phyloP scores from a whole-genome alignment of 1,139 yeast genomes.

The Hansenula sp. region DNA sequence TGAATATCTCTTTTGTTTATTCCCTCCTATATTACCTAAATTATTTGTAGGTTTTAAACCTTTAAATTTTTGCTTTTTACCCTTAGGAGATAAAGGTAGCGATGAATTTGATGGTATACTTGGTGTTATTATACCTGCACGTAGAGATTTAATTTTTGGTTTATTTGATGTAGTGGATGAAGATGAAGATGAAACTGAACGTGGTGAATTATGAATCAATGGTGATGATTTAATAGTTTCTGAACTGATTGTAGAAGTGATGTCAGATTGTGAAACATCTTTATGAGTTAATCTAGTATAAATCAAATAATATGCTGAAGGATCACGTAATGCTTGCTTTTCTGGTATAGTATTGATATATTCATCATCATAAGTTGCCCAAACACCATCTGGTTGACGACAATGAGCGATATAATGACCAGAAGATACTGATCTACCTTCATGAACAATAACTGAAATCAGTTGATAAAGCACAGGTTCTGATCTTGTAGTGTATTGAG shows the following conservation, averaged over 20 bases:
- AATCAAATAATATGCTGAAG: conserved; percentile 84
- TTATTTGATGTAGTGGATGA: neutral
- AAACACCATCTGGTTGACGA: conserved; percentile 82
- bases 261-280: conserved; percentile 17
- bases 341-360: conserved; percentile 71
- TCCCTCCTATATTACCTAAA: conserved; percentile 12
- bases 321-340: conserved; percentile 70
- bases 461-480: conserved; percentile 65
- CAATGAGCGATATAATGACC: conserved; percentile 95
- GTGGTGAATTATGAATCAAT: too few species aligned
- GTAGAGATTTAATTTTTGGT: neutral
- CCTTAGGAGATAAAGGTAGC: neutral
- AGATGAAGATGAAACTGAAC: too few species aligned
- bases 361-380: conserved; percentile 96
- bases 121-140: neutral
- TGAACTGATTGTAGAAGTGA: too few species aligned
- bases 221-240: neutral
- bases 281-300: conserved; percentile 70
- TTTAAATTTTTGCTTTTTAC: conserved; percentile 8
- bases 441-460: conserved; percentile 87
- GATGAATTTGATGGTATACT: neutral
- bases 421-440: conserved; percentile 85
- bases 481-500: conserved; percentile 49
- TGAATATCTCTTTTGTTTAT: conserved; percentile 15
- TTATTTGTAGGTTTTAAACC: conserved; percentile 20